These are phyloP conservation scores for Candolleomyces efflorescens DNA, from an alignment of 768 basidiomycete species.

Conservation along the genomic window DNA sequence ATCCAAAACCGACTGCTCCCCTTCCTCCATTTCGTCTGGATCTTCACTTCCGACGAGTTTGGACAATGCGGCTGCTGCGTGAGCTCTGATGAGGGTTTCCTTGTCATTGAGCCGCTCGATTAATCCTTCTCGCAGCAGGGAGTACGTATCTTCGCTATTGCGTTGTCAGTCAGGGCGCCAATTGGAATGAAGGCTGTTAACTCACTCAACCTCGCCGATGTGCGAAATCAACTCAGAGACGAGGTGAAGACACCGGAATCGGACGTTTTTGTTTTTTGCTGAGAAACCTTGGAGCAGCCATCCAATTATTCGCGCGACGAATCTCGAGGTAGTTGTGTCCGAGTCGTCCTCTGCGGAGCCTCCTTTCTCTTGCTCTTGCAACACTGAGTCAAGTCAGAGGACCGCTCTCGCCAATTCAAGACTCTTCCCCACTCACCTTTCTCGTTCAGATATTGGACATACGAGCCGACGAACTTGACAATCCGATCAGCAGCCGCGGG, in stretches of 20 bases:
- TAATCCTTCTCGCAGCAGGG: constrained; percentile 58
- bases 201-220: constrained; percentile 87
- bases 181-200: constrained; percentile 11
- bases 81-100: constrained; percentile 76
- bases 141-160: constrained; percentile 78
- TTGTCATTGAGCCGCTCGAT: constrained; percentile 85
- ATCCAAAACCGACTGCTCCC: constrained; percentile 53
- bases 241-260: constrained; percentile 76
- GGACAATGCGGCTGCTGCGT: constrained; percentile 78
- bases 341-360: constrained; percentile 55
- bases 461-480: constrained; percentile 83
- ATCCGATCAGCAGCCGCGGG: constrained; percentile 73
- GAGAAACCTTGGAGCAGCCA: constrained; percentile 79
- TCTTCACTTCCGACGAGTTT: constrained; percentile 74
- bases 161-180: neutral
- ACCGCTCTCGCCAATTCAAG: neutral
- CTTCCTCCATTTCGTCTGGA: constrained; percentile 44
- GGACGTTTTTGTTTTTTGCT: constrained; percentile 88
- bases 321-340: constrained; percentile 65
- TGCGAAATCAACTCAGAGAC: constrained; percentile 84
- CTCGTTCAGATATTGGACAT: constrained; percentile 76
- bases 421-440: constrained; percentile 53
- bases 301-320: constrained; percentile 60
- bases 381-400: neutral
- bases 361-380: constrained; percentile 27